Conservation (phyloP, 306 rosid genomes). For the Gillenia trifoliata region DNA sequence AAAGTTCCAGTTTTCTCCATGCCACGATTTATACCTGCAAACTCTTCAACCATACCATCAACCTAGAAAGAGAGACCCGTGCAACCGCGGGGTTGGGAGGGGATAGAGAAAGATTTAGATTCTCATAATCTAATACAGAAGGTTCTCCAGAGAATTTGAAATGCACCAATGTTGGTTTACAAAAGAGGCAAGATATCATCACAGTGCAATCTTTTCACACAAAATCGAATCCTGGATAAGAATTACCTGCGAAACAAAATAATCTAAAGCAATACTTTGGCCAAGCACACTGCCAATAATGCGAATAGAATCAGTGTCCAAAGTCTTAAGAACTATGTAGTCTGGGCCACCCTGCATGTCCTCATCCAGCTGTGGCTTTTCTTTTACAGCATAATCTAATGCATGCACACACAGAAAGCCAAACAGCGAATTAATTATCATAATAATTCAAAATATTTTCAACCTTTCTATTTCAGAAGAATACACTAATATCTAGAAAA, state of each 20-base stretch:
- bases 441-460: not conserved
- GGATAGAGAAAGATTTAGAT: slow-evolving; percentile 7
- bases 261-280: slow-evolving; percentile 97
- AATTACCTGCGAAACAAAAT: slow-evolving; percentile 91
- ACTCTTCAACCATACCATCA: slow-evolving; percentile 91
- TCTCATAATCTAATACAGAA: not conserved
- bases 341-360: slow-evolving; percentile 93
- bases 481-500: not conserved
- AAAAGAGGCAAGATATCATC: not conserved
- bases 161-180: not conserved
- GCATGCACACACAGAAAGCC: not conserved
- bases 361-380: slow-evolving; percentile 64
- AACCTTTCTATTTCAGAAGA: not conserved
- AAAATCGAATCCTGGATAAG: not conserved
- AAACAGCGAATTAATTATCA: not conserved
- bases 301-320: slow-evolving; percentile 86
- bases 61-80: slow-evolving; percentile 43
- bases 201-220: not conserved
- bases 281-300: slow-evolving; percentile 94
- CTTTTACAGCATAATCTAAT: slow-evolving; percentile 89
- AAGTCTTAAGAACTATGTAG: slow-evolving; percentile 72
- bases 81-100: not conserved
- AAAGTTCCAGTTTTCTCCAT: slow-evolving; percentile 98
- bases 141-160: not conserved
- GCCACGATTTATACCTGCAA: slow-evolving; percentile 86